Evolutionary conservation across 495 filamentous ascomycete species (phyloP).

Genomic region (Hypoxylon cercidicola): DNA sequence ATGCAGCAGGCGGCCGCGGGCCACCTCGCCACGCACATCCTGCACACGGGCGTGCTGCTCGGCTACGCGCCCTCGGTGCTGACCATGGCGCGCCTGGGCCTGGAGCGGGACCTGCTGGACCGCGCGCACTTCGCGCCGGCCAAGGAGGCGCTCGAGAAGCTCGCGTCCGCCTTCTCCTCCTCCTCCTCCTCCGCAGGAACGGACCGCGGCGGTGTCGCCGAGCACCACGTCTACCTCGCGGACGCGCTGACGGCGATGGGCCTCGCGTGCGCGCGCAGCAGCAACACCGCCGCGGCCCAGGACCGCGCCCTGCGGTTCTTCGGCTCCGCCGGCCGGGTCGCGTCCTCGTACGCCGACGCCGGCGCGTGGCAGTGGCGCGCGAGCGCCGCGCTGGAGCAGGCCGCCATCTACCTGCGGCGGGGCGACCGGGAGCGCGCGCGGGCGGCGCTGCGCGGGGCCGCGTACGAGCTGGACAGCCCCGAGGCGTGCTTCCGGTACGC

Average conservation of each 20-base stretch:
- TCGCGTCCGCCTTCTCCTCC: neutral
- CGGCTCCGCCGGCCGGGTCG: neutral
- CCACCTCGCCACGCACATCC: slow-evolving; percentile 28
- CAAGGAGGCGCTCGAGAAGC: slow-evolving; percentile 8
- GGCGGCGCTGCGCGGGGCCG: slow-evolving; percentile 34
- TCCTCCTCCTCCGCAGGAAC: too few relatives aligned
- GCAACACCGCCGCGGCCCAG: too few relatives aligned
- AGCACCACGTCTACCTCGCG: slow-evolving; percentile 30
- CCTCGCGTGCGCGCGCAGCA: slow-evolving; percentile 1
- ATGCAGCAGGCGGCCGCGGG: neutral
- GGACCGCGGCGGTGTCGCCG: too few relatives aligned
- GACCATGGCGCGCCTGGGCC: slow-evolving; percentile 15
- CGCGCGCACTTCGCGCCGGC: slow-evolving; percentile 27
- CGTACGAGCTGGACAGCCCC: slow-evolving; percentile 44
- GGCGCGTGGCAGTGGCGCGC: slow-evolving; percentile 48
- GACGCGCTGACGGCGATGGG: slow-evolving; percentile 37
- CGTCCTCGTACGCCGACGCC: too few relatives aligned
- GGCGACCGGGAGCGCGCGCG: slow-evolving; percentile 31
- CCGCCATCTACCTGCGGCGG: slow-evolving; percentile 33
- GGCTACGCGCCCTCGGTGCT: slow-evolving; percentile 36
- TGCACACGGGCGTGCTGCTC: slow-evolving; percentile 13
- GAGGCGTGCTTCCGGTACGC: slow-evolving; percentile 40
- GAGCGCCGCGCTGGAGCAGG: slow-evolving; percentile 41
- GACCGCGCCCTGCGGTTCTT: slow-evolving; percentile 24
- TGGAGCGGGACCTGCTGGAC: neutral